Percentiles rank a stretch among this genome's conserved stretches.
Evolutionary conservation across 163 green algal species (phyloP).

Genomic region (Scenedesmus sp.): DNA sequence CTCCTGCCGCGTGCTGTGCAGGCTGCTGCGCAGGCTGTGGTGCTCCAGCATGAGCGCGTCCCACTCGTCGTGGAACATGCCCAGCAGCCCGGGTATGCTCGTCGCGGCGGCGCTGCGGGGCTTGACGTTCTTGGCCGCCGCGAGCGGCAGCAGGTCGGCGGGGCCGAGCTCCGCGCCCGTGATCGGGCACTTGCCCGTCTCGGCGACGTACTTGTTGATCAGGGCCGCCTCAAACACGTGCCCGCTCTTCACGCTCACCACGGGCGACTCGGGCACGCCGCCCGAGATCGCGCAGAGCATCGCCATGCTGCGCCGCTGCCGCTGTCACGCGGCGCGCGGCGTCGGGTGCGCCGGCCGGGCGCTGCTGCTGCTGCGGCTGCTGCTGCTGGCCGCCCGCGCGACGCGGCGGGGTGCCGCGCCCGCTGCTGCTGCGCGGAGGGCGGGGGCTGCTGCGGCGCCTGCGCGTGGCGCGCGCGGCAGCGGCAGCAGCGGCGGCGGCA

Average conservation of each 20-base stretch:
- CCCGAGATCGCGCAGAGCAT: constrained; percentile 84
- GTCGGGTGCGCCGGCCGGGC: no score
- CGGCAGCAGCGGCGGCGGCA: neutral
- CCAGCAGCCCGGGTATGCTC: constrained; percentile 93
- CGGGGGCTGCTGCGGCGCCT: no score
- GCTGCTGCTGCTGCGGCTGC: constrained; percentile 2
- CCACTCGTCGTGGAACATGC: constrained; percentile 97
- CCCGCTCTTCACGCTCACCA: constrained; percentile 86
- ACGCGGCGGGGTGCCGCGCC: neutral
- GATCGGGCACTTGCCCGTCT: constrained; percentile 87
- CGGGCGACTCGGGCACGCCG: constrained; percentile 86
- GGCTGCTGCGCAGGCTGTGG: constrained; percentile 79
- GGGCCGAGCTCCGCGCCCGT: constrained; percentile 73
- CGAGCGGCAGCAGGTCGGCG: constrained; percentile 88
- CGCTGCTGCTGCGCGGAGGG: neutral
- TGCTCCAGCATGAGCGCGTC: constrained; percentile 93
- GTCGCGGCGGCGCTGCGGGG: constrained; percentile 80
- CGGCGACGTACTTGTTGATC: constrained; percentile 91
- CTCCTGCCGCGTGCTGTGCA: constrained; percentile 87
- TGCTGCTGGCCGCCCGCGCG: neutral
- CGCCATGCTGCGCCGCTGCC: constrained; percentile 24
- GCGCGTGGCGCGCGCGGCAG: no score
- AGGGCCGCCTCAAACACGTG: constrained; percentile 91
- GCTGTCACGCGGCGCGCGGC: neutral
- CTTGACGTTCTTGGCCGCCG: constrained; percentile 77